Evolutionary conservation across 441 rosid genomes (phyloP), one percentile per base, ranked within the genome.

Genomic region (Corymbia citriodora): DNA sequence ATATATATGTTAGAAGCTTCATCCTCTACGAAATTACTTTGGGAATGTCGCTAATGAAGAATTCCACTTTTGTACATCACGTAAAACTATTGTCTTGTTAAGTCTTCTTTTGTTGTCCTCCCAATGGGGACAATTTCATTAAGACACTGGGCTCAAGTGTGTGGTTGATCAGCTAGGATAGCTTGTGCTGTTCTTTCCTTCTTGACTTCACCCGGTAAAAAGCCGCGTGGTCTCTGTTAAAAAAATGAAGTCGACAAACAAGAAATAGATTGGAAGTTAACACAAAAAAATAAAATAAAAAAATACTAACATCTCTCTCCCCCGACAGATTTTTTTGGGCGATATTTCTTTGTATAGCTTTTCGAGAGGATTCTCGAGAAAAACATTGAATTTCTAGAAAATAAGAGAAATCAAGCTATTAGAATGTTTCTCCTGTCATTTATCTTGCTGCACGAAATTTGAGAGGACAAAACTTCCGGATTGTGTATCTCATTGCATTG

Each of bases 401-500:
- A 57, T 25, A 23, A 59, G 63, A 59, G 29, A 29, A 23, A 59
- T 23, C 63, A 25, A 25, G 29, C 0, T 10, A 25, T 59, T 3
- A 23, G 14, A 16, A 2, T 0, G 25, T 59, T 23, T 59, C 63
- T 59, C 63, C 29, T 59, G 1, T 59, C 5, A 59, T 59, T 59
- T 59, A 29, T 59, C 29, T 1, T 3, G 21, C 25, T 59, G 0
- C 63, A 4, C 23, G 63, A 4, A 59, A 29, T 59, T 59, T 59
- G 63, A 59, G 63, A 59, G 63, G 63, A 12, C 14, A 59, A 59
- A 59, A 59, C 63, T 59, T 59, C 63, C 7, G 14, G 13, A 59
- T 23, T 25, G 0, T 4, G n/a, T 23, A 59, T 59, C 63, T 59
- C 25, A 59, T 59, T 19, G 63, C 29, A 9, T 23, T 0, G 1